Evolutionary conservation across 2,329 filamentous ascomycete species (phyloP).

Genomic region (Aspergillus spinulosporus): DNA sequence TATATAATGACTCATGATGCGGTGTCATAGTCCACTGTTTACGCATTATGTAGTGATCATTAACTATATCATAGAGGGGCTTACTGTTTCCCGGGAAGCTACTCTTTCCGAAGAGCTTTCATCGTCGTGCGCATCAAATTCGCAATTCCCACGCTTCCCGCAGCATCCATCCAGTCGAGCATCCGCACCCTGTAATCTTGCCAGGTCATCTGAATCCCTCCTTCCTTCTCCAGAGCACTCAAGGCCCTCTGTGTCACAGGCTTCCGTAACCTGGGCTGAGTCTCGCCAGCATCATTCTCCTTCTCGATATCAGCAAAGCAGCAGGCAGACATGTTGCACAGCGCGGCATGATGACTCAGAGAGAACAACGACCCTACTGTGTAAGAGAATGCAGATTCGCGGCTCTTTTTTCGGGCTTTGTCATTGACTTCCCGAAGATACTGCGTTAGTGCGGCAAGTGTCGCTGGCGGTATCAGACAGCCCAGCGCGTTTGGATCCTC

Average conservation of each 20-base stretch:
- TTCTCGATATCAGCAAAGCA: conserved; percentile 53
- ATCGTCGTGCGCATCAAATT: conserved; percentile 79
- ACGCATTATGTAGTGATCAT: neutral
- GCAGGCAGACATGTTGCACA: conserved; percentile 49
- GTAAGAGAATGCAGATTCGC: conserved; percentile 33
- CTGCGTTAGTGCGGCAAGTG: conserved; percentile 46
- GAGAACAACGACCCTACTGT: conserved; percentile 47
- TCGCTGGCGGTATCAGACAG: conserved; percentile 51
- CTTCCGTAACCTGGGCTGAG: conserved; percentile 31
- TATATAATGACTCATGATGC: neutral
- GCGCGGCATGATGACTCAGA: conserved; percentile 48
- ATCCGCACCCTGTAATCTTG: conserved; percentile 74
- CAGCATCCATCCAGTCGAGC: conserved; percentile 64
- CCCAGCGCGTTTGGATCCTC: conserved; percentile 62
- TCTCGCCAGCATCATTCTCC: conserved; percentile 34
- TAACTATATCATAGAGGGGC: neutral
- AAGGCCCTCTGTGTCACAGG: conserved; percentile 71
- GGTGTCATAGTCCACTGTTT: neutral
- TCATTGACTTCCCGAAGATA: conserved; percentile 46
- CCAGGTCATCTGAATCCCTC: conserved; percentile 69
- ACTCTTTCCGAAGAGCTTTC: conserved; percentile 65
- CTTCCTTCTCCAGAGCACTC: conserved; percentile 60
- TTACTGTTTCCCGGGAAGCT: neutral
- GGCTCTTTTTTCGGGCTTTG: conserved; percentile 31
- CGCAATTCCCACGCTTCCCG: conserved; percentile 65